Conservation (phyloP, 2,329 filamentous ascomycete species). For the Talaromyces sp. region DNA sequence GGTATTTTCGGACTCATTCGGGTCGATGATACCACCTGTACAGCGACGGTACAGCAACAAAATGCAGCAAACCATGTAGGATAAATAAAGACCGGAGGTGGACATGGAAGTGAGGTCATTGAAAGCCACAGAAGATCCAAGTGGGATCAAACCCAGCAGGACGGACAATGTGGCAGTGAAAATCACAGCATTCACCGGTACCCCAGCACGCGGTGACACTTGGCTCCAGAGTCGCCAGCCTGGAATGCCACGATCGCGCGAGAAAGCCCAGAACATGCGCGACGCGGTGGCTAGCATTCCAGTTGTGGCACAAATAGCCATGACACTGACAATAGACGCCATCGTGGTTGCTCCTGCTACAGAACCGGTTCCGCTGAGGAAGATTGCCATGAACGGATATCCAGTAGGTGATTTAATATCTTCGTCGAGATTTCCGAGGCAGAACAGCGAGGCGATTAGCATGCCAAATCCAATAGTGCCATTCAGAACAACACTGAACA, state of each 20-base stretch:
- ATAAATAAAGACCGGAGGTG: conserved; percentile 41
- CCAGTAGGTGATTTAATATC: conserved; percentile 27
- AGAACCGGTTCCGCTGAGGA: conserved; percentile 41
- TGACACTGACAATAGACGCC: conserved; percentile 26
- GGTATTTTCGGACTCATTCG: conserved; percentile 15
- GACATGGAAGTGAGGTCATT: conserved; percentile 47
- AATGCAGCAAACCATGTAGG: conserved; percentile 44
- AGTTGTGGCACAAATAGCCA: conserved; percentile 24
- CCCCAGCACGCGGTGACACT: conserved; percentile 16
- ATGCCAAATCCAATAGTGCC: conserved; percentile 31
- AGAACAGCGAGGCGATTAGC: conserved; percentile 30
- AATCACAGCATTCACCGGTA: conserved; percentile 23
- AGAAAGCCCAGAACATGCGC: conserved; percentile 31
- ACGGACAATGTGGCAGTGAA: conserved; percentile 21
- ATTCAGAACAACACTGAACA: conserved; percentile 31
- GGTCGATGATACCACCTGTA: conserved; percentile 28
- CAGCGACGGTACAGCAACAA: conserved; percentile 40
- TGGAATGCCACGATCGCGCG: conserved; percentile 31
- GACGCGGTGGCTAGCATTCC: conserved; percentile 25
- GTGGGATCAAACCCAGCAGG: conserved; percentile 46
- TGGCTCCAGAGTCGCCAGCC: conserved; percentile 21
- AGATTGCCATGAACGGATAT: conserved; percentile 36
- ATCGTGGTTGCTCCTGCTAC: conserved; percentile 25
- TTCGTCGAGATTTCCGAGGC: conserved; percentile 27
- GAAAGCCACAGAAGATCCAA: conserved; percentile 46